A percentile compares a stretch with the other conserved stretches of the same genome.
Conservation (phyloP, 2,329 filamentous ascomycete species). For the Pseudogymnoascus sp. region DNA sequence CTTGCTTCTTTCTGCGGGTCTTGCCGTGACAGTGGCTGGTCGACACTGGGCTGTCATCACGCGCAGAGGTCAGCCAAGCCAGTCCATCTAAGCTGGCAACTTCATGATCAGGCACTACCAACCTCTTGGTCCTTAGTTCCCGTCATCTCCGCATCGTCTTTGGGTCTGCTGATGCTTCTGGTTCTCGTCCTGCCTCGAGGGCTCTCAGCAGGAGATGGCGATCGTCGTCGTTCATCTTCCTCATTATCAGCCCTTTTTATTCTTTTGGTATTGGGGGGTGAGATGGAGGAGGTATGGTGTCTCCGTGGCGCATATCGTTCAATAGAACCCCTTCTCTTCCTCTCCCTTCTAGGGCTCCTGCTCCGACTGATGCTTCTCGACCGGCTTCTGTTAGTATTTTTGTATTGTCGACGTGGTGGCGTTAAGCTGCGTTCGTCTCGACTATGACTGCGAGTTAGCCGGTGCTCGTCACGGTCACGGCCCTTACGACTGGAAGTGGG, state of each 20-base stretch:
- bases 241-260: conserved; percentile 52
- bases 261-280: conserved; percentile 39
- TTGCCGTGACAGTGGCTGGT: conserved; percentile 16
- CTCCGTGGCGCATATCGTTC: conserved; percentile 35
- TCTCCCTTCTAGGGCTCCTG: conserved; percentile 18
- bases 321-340: conserved; percentile 28
- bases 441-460: conserved; percentile 29
- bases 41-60: conserved; percentile 2
- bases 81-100: background rate
- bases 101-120: conserved; percentile 33
- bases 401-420: conserved; percentile 25
- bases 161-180: conserved; percentile 7
- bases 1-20: conserved; percentile 37
- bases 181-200: background rate
- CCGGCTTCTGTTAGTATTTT: conserved; percentile 22
- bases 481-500: conserved; percentile 20
- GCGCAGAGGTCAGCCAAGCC: conserved; percentile 6
- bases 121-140: conserved; percentile 26
- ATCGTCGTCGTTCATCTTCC: conserved; percentile 36
- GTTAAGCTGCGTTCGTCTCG: conserved; percentile 25
- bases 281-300: conserved; percentile 46
- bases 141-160: background rate
- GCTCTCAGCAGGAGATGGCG: conserved; percentile 13
- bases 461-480: conserved; percentile 26
- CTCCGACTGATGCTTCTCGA: conserved; percentile 18